A percentile compares a stretch with the other conserved stretches of the same genome.
Conservation (phyloP, 306 rosid genomes). For the Acacia melanoxylon region DNA sequence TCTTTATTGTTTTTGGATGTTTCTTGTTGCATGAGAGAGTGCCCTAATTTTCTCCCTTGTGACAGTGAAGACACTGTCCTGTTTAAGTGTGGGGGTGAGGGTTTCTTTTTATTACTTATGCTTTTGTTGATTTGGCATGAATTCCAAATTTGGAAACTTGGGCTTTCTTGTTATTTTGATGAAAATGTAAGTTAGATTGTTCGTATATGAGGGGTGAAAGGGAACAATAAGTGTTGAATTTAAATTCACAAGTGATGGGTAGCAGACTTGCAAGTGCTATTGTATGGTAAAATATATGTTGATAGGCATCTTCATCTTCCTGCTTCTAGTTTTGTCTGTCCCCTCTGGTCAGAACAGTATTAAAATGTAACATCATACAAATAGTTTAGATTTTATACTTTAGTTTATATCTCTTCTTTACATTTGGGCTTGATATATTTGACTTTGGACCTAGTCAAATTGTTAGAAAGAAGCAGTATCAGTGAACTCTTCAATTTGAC, state of each 20-base stretch:
- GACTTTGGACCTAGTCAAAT: background rate
- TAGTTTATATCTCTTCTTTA: background rate
- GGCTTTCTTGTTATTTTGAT: too few species aligned
- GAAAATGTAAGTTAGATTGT: too few species aligned
- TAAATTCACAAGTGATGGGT: background rate
- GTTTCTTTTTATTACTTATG: too few species aligned
- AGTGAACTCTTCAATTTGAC: background rate
- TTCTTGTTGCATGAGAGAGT: too few species aligned
- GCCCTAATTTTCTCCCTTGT: too few species aligned
- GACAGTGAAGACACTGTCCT: too few species aligned
- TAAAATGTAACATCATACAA: background rate
- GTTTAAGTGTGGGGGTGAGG: too few species aligned
- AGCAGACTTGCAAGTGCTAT: background rate
- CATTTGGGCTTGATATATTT: background rate
- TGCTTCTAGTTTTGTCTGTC: background rate
- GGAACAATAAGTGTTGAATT: too few species aligned
- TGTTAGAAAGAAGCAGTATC: background rate
- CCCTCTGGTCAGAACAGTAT: background rate
- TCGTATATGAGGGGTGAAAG: too few species aligned
- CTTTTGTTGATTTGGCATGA: too few species aligned
- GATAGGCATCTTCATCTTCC: background rate
- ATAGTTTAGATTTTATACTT: background rate
- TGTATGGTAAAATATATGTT: background rate
- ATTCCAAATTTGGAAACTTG: too few species aligned
- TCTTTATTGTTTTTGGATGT: too few species aligned